These are phyloP conservation scores for Nicotiana tomentosiformis DNA, from an alignment of 257 asterid genomes.

Conservation along the genomic window DNA sequence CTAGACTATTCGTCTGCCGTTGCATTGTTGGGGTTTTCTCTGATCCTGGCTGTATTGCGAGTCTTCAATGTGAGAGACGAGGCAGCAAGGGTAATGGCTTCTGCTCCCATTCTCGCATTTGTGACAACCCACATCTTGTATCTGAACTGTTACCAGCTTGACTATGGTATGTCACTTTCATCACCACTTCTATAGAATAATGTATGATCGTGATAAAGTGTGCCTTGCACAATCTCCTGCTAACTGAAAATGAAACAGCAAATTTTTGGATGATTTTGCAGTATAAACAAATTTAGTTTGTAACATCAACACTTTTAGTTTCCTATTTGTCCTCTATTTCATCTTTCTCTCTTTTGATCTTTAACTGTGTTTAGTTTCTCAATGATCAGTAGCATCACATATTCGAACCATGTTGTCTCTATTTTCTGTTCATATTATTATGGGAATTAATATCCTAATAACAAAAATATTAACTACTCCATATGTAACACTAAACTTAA, in stretches of 20 bases:
- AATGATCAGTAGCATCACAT: conserved; percentile 2
- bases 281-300: neutral
- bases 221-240: neutral
- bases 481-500: neutral
- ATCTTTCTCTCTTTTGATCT: neutral
- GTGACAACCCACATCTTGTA: conserved; percentile 71
- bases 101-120: conserved; percentile 75
- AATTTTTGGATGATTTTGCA: neutral
- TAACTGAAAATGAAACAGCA: neutral
- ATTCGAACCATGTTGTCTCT: neutral
- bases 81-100: conserved; percentile 86
- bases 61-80: conserved; percentile 53
- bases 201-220: neutral
- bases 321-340: neutral
- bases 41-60: conserved; percentile 60
- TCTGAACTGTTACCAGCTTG: conserved; percentile 56
- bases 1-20: conserved; percentile 69
- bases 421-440: neutral
- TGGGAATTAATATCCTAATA: neutral
- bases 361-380: neutral
- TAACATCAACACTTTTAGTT: neutral
- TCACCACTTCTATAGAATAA: neutral
- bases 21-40: conserved; percentile 71
- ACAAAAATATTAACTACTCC: neutral
- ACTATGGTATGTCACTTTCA: conserved; percentile 47